Evolutionary conservation across 1,284 basidiomycete genomes (phyloP), one percentile per base, ranked within the genome.

Genomic region (Apiotrichum laibachii): DNA sequence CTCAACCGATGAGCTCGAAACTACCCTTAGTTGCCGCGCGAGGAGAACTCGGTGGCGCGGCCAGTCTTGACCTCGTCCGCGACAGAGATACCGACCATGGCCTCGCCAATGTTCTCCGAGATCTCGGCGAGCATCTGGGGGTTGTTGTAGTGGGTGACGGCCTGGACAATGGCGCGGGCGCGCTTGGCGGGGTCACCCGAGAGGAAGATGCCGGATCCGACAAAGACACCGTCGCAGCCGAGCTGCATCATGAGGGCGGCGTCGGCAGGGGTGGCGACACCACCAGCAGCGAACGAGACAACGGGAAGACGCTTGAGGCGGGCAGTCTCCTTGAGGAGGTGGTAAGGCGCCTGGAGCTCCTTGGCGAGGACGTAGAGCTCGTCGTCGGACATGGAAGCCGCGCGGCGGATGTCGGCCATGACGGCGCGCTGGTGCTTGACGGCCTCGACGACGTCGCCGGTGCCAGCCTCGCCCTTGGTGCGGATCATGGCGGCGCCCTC

Each of bases 221-320:
- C 93, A 69, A 92, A 92, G 44, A 92, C 90, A 82, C 96, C 95
- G 75, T 99, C 95, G 77, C 92, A 94, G 51, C 95, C 94, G 42
- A 99, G 85, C 76, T 98, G 94, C 95, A 99, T 99, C 95, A 99
- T 97, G 65, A 99, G 80, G 5, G 96, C 96, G 22, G 95, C 96
- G 77, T 99, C 95, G 65, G 76, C 93, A 50, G 95, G 95, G 7
- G 95, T 98, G 52, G 96, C 94, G 59, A 99, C 86, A 65, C 95
- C 95, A 62, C 95, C 95, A 52, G 95, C 93, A n/a, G 91, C 92
- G 76, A 93, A 94, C 69, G 72, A 72, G 62, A 85, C 96, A 19
- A 98, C 94, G 1, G 95, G 94, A 48, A 99, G 83, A 56, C 90
- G 85, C 81, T 97, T 96, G 67, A 96, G 81, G 53, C 93, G 84